These are phyloP conservation scores for Westerdykella ornata DNA, from an alignment of 2,329 filamentous ascomycete genomes.

Conservation along the genomic window DNA sequence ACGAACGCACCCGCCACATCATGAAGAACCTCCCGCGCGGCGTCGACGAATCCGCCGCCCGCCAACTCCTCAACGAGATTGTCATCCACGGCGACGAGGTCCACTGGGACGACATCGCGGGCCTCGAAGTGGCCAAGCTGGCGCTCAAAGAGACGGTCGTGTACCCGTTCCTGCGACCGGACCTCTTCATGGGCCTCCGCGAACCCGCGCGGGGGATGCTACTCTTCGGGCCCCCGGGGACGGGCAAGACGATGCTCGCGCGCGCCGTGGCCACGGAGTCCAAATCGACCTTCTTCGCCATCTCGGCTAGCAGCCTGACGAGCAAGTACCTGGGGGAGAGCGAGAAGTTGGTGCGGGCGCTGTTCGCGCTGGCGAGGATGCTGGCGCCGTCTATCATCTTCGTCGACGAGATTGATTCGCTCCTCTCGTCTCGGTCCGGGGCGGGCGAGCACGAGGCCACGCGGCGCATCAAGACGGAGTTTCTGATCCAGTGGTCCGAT, in stretches of 20 bases:
- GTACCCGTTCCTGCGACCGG: conserved; percentile 90
- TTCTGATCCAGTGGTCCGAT: conserved; percentile 95
- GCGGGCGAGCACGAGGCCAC: conserved; percentile 89
- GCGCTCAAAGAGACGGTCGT: conserved; percentile 93
- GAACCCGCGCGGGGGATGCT: conserved; percentile 94
- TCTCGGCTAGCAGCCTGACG: conserved; percentile 87
- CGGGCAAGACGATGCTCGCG: conserved; percentile 96
- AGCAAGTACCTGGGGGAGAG: conserved; percentile 95
- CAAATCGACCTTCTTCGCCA: conserved; percentile 91
- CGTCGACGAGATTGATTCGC: conserved; percentile 93
- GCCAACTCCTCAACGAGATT: conserved; percentile 93
- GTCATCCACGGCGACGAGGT: conserved; percentile 92
- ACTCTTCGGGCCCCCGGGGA: conserved; percentile 93
- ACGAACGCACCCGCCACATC: conserved; percentile 38
- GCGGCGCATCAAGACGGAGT: conserved; percentile 92
- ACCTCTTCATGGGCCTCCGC: conserved; percentile 89
- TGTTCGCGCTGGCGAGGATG: conserved; percentile 83
- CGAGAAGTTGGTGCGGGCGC: conserved; percentile 87
- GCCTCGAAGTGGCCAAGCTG: conserved; percentile 81
- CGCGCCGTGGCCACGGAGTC: conserved; percentile 92
- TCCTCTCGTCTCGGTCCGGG: conserved; percentile 76
- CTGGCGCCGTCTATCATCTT: conserved; percentile 96
- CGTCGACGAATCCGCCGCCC: conserved; percentile 73
- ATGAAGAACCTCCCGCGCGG: conserved; percentile 74
- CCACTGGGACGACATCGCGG: conserved; percentile 88